A percentile compares a stretch with the other conserved stretches of the same genome.
Evolutionary conservation across 1,284 basidiomycete species (phyloP).

Genomic region (Boletus sp.): DNA sequence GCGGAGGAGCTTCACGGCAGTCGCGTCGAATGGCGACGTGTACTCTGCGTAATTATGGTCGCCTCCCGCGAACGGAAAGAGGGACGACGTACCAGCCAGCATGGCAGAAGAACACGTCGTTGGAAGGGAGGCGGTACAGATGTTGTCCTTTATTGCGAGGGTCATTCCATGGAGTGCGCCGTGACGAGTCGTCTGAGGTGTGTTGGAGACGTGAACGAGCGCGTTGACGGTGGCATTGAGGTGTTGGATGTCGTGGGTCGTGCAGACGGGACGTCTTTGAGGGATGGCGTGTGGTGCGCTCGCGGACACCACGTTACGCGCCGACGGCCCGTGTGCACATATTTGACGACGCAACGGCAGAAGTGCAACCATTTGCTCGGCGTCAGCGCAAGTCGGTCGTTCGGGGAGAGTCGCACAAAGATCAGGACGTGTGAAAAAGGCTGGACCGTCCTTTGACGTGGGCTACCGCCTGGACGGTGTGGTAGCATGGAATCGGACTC

Average conservation of each 20-base stretch:
- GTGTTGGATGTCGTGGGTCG: constrained; percentile 6
- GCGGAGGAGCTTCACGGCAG: constrained; percentile 68
- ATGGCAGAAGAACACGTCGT: constrained; percentile 82
- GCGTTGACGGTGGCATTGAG: constrained; percentile 21
- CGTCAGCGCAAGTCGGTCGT: too few relatives aligned
- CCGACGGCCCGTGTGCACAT: background rate
- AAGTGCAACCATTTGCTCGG: background rate
- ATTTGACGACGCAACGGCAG: background rate
- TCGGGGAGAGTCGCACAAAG: too few relatives aligned
- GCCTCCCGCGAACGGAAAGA: background rate
- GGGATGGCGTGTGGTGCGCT: background rate
- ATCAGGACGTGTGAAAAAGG: too few relatives aligned
- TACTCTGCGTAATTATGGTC: constrained; percentile 50
- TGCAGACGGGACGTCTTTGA: constrained; percentile 15
- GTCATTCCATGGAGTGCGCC: constrained; percentile 38
- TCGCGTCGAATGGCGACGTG: constrained; percentile 82
- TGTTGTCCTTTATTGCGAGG: constrained; percentile 84
- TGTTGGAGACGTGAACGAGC: constrained; percentile 16
- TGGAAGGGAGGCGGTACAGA: constrained; percentile 63
- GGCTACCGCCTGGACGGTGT: too few relatives aligned
- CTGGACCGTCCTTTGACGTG: too few relatives aligned
- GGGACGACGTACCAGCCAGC: constrained; percentile 51
- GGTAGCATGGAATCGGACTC: too few relatives aligned
- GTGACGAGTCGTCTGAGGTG: background rate
- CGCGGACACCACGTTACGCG: background rate